These are phyloP conservation scores for Boechera stricta DNA, from an alignment of 345 rosid genomes.

Conservation along the genomic window DNA sequence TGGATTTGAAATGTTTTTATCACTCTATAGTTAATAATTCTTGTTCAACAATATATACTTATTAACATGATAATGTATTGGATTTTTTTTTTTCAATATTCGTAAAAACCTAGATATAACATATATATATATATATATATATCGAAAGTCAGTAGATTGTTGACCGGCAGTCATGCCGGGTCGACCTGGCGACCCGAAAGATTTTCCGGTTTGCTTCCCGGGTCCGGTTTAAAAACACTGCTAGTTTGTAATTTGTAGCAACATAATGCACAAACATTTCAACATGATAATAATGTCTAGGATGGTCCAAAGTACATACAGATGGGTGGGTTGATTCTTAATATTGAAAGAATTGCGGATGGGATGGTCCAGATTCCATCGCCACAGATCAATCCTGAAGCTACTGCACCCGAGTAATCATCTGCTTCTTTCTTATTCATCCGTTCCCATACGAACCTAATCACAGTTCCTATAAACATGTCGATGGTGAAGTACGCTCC, in stretches of 20 bases:
- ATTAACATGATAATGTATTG: no score
- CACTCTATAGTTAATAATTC: no score
- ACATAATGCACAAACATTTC: not conserved
- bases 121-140: no score
- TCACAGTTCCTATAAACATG: constrained; percentile 52
- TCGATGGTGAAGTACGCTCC: constrained; percentile 56
- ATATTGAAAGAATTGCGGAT: constrained; percentile 46
- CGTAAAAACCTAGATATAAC: no score
- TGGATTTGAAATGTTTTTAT: no score
- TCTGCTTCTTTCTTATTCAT: constrained; percentile 42
- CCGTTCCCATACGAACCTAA: constrained; percentile 48
- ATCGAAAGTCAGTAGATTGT: no score
- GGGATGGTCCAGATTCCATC: constrained; percentile 51
- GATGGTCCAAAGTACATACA: constrained; percentile 54
- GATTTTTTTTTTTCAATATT: no score
- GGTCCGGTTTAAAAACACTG: no score
- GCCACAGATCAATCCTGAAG: constrained; percentile 55
- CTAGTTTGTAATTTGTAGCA: not conserved
- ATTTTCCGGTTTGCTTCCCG: no score
- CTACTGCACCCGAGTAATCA: constrained; percentile 44
- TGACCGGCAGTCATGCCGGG: no score
- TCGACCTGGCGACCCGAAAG: no score
- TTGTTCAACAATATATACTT: no score
- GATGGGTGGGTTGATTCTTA: constrained; percentile 50
- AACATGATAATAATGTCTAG: constrained; percentile 3